Base-by-base conservation (phyloP, 768 basidiomycete species). In the Boletus rubroflammeus region DNA sequence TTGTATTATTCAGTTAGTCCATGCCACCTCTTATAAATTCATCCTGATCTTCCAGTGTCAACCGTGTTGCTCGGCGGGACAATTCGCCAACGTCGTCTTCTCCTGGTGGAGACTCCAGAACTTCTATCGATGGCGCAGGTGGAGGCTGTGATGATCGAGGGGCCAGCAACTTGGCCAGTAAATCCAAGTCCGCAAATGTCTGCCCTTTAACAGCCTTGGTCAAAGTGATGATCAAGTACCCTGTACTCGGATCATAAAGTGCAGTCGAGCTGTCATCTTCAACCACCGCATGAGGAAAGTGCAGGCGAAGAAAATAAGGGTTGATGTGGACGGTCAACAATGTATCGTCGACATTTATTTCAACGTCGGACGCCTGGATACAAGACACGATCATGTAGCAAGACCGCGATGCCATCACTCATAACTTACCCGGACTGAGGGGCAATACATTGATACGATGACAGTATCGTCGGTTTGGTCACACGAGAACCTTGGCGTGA, bases 261-360 rank as follows among this genome's bases (percentile, higher is more conserved):
- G 90, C 91, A 26, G 81, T 80, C 17, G 88, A 85, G 25, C 72
- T 68, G 29, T 81, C 78, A 53, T 92, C 89, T 52, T 88, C 81
- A 38, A 86, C 59, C 25, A 87, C 66, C 0, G 80, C 67, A 60
- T 87, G 79, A 28, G 86, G 76, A 67, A 94, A 91, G 62, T 84
- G 83, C 57, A 94, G 77, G 2, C 90, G 85, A 50, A 93, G 77
- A 62, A 88, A 93, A 66, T 93, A 94, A 2, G 91, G 91, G 54
- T 88, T 89, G 67, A 92, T 80, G 62, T 93, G 84, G 38, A 91
- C 72, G 19, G 82, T 84, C 66, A 93, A 77, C 45, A 86, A 70
- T 26, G 81, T 81, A 50, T 81, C 81, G 63, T 90, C 86, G 52
- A 90, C 82, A 58, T 86, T 77, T 47, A 91, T 85, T 67, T 93